phyloP scores from a whole-genome alignment of 2,329 filamentous ascomycete genomes.

The Fusarium albidum region DNA sequence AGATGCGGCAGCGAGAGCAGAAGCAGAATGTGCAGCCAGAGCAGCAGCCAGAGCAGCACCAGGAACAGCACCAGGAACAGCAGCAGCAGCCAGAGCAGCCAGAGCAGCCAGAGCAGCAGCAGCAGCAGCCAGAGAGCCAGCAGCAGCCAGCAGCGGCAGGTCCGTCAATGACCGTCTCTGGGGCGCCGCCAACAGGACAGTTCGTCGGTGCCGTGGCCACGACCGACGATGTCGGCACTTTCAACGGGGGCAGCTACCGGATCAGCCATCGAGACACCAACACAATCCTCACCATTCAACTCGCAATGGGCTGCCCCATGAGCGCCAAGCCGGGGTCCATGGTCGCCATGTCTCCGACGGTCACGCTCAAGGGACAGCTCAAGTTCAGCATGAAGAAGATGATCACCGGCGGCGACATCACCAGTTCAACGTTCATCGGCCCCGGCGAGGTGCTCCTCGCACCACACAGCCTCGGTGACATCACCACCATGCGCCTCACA shows the following conservation, averaged over 20 bases:
- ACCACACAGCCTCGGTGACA: conserved; percentile 82
- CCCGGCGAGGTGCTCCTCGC: conserved; percentile 90
- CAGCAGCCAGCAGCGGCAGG: conserved; percentile 35
- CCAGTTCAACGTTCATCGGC: conserved; percentile 81
- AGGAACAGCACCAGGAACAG: no score
- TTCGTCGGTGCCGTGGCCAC: conserved; percentile 70
- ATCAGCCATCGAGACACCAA: conserved; percentile 94
- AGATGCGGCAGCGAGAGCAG: no score
- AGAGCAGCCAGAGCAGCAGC: conserved; percentile 36
- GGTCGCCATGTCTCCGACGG: conserved; percentile 92
- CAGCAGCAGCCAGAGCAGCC: conserved; percentile 34
- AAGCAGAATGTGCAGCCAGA: background rate
- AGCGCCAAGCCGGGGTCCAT: conserved; percentile 84
- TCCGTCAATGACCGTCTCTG: conserved; percentile 46
- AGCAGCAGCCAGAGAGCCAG: conserved; percentile 31
- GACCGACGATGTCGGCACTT: conserved; percentile 90
- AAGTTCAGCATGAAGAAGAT: conserved; percentile 94
- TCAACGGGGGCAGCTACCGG: conserved; percentile 94
- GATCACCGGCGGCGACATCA: conserved; percentile 82
- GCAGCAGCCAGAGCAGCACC: no score
- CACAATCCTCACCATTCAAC: conserved; percentile 85
- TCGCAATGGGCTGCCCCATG: conserved; percentile 88
- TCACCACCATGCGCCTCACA: conserved; percentile 78
- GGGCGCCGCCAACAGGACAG: conserved; percentile 56
- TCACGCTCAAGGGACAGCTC: conserved; percentile 82